Percentiles rank a stretch among this genome's conserved stretches.
These are phyloP conservation scores for Aureobasidium zeae DNA, from an alignment of 2,329 filamentous ascomycete genomes.

Conservation along the genomic window DNA sequence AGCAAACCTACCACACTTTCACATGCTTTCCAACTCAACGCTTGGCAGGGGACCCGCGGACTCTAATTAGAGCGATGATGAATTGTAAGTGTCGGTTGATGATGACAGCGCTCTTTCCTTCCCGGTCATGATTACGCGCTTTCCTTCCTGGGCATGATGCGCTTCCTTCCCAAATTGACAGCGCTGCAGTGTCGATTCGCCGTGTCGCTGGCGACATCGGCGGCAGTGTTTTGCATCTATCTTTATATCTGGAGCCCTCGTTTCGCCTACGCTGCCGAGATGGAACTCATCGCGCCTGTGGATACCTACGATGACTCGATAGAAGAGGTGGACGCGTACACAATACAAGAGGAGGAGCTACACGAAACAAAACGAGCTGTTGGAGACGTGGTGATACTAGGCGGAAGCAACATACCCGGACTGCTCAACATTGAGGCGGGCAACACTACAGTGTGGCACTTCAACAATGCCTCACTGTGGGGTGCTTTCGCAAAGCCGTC, in stretches of 20 bases:
- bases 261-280: constrained; percentile 55
- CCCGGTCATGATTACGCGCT: no score
- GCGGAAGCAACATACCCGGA: constrained; percentile 54
- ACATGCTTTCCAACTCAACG: constrained; percentile 5
- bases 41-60: constrained; percentile 1
- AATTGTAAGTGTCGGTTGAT: no score
- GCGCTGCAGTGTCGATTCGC: constrained; percentile 63
- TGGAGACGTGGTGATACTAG: constrained; percentile 18
- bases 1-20: constrained; percentile 3
- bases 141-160: constrained; percentile 22
- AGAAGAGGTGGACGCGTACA: constrained; percentile 25
- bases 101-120: no score
- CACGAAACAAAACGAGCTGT: neutral
- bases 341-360: constrained; percentile 32
- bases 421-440: constrained; percentile 54
- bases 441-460: constrained; percentile 53
- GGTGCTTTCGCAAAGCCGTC: constrained; percentile 30
- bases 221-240: constrained; percentile 52
- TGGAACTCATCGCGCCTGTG: constrained; percentile 23
- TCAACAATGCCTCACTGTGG: constrained; percentile 48
- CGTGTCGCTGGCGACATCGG: constrained; percentile 54
- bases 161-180: constrained; percentile 48
- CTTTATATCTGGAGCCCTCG: constrained; percentile 50
- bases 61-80: no score
- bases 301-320: constrained; percentile 22